phyloP scores from a whole-genome alignment of 2,329 filamentous ascomycete genomes.

The Penicillium aurantiogriseum region DNA sequence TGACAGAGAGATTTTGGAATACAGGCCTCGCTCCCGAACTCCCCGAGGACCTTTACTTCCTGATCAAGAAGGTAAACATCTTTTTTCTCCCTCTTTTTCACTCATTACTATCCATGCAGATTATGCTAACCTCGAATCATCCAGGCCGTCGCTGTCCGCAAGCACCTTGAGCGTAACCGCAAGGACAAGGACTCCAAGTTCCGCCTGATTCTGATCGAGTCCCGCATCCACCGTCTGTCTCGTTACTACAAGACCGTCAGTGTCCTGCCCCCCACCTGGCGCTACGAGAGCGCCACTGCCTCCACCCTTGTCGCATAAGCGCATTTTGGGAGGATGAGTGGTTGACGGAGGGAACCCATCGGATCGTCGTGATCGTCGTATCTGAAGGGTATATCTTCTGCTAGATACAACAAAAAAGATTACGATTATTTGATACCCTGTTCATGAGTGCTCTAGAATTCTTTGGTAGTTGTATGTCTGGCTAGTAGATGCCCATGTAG shows the following conservation, averaged over 20 bases:
- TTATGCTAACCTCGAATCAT: slow-evolving; percentile 7
- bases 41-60: slow-evolving; percentile 99
- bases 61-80: slow-evolving; percentile 95
- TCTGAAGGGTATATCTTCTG: slow-evolving; percentile 11
- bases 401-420: slow-evolving; percentile 14
- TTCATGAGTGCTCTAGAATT: slow-evolving; percentile 7
- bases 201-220: slow-evolving; percentile 99
- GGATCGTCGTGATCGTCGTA: slow-evolving; percentile 13
- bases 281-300: slow-evolving; percentile 97
- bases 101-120: background rate
- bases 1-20: slow-evolving; percentile 83
- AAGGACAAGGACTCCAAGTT: slow-evolving; percentile 99
- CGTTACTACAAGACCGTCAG: slow-evolving; percentile 99
- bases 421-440: slow-evolving; percentile 15
- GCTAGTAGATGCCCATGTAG: background rate
- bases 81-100: background rate
- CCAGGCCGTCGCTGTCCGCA: slow-evolving; percentile 94
- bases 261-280: slow-evolving; percentile 87
- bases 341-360: slow-evolving; percentile 17
- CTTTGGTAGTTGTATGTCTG: background rate
- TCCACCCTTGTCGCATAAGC: slow-evolving; percentile 87
- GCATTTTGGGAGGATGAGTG: slow-evolving; percentile 22
- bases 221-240: slow-evolving; percentile 98
- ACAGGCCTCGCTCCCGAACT: slow-evolving; percentile 98
- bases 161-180: slow-evolving; percentile 99